Evolutionary conservation across 345 rosid genomes (phyloP), one percentile per base, ranked within the genome.

Genomic region (Adansonia digitata): DNA sequence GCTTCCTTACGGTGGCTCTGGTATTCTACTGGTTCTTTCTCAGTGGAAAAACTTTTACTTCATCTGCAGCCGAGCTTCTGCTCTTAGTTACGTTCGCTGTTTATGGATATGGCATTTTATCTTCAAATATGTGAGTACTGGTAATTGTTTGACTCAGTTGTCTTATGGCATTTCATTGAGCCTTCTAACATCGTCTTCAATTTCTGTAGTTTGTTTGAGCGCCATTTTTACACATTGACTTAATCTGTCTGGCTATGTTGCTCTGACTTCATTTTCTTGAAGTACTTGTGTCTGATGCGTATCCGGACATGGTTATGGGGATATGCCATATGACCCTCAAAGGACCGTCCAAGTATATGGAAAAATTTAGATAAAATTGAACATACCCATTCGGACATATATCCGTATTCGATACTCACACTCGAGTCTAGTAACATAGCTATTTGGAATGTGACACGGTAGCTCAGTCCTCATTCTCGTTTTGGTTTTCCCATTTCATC

Each of bases 21-120:
- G 69, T 87, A 75, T 92, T 86, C 73, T 88, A 86, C 83, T 92
- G 97, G 95, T 88, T 90, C 83, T 86, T 90, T 74, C 90, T 91
- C 40, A 80, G 87, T 75, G 98, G 88, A 80, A 90, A 89, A 76
- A 82, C 91, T 73, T 88, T 94, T 42, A 77, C 83, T 79, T 86
- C 98, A 42, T 91, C 94, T 72, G 79, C 84, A 65, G 91, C 92
- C 69, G 84, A 85, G 70, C 90, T 94, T 77, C 84, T 92, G 78
- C 85, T 91, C 74, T 55, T 85, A 53, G 45, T 84, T 53, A 79
- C 84, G 42, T 55, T 85, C 64, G 57, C 73, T 70, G 88, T 90
- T 71, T 84, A 82, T 81, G 94, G 87, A 78, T 86, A 85, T 77
- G 79, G 86, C 56, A 64, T 79, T 79, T 77, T 90, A 81, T 86